Base-by-base conservation (phyloP, 805 yeast species). In the Metschnikowia hibisci region DNA sequence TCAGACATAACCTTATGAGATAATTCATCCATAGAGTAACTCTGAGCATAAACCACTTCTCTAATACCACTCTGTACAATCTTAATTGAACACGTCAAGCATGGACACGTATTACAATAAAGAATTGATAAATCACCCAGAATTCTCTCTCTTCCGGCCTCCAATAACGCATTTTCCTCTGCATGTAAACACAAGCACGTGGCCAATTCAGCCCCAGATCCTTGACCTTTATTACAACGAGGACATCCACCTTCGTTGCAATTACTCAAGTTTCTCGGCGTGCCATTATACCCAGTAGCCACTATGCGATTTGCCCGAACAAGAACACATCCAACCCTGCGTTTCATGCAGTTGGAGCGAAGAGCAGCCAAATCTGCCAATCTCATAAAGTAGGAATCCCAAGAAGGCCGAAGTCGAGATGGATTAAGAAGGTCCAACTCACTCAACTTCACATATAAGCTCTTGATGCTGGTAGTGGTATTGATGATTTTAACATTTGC, bases 241-340 rank as follows among this genome's bases (percentile, higher is more conserved):
- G 78, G 64, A 63, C 99, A 93, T 1, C 99, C 99, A 16, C 99
- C 99, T 54, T 88, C 91, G 57, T 87, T 90, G 65, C 99, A 93
- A 56, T 93, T 93, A 20, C 72, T 69, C 55, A 88, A 66, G 46
- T 89, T 87, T 32, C 96, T 74, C 9, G 99, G 98, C 0, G 99
- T 93, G 2, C 99, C 99, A 57, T 93, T 93, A 64, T 93, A 93
- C 0, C 99, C 99, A 0, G 99, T 93, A 2, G 98, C 93, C 20
- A 93, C 76, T 22, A 93, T 95, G 44, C 97, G 71, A 30, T 78
- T 80, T 36, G 87, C 93, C 41, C 88, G 75, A 2, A 88, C 96
- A 13, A 93, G 78, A 7, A 93, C 98, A 64, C 98, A 91, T 0
- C 99, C 99, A 3, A 93, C 99, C 41, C 96, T 74, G 46, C 99